Percentiles rank a stretch among this genome's conserved stretches.
These are phyloP conservation scores for Saccharomyces hybrid DNA, from an alignment of 1,139 yeast genomes.

Conservation along the genomic window DNA sequence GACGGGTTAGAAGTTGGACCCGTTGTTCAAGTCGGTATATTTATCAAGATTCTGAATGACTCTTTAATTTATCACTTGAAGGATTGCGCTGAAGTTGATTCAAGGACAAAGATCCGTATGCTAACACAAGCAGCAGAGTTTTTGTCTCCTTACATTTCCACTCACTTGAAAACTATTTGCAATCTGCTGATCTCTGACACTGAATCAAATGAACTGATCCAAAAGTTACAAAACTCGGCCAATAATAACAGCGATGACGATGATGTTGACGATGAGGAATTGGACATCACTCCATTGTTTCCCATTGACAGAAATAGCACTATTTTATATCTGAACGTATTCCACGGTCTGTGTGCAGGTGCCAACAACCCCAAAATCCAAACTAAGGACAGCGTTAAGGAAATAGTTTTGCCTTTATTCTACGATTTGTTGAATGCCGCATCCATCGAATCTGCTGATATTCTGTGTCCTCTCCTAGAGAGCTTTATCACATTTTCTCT, in stretches of 20 bases:
- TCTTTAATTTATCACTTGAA: constrained; percentile 29
- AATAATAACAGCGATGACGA: constrained; percentile 6
- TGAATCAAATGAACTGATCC: constrained; percentile 12
- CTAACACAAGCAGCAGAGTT: constrained; percentile 30
- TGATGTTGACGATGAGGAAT: constrained; percentile 9
- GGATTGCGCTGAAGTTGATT: constrained; percentile 6
- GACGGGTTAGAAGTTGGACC: constrained; percentile 32
- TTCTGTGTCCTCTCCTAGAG: constrained; percentile 20
- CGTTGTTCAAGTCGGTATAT: constrained; percentile 36
- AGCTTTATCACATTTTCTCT: constrained; percentile 22
- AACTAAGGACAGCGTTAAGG: constrained; percentile 15
- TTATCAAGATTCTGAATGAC: constrained; percentile 35
- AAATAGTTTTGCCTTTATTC: constrained; percentile 21
- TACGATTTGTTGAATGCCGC: constrained; percentile 18
- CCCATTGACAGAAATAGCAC: constrained; percentile 22
- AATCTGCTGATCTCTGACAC: constrained; percentile 21
- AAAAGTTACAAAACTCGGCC: constrained; percentile 1
- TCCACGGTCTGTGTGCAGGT: constrained; percentile 30
- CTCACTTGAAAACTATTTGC: constrained; percentile 21
- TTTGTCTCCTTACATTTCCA: constrained; percentile 25
- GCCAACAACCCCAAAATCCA: constrained; percentile 21
- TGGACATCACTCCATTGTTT: constrained; percentile 12
- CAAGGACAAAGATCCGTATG: constrained; percentile 14
- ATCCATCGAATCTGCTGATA: constrained; percentile 22
- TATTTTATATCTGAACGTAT: constrained; percentile 24